Evolutionary conservation across 306 rosid species (phyloP).

Genomic region (Casuarina glauca): DNA sequence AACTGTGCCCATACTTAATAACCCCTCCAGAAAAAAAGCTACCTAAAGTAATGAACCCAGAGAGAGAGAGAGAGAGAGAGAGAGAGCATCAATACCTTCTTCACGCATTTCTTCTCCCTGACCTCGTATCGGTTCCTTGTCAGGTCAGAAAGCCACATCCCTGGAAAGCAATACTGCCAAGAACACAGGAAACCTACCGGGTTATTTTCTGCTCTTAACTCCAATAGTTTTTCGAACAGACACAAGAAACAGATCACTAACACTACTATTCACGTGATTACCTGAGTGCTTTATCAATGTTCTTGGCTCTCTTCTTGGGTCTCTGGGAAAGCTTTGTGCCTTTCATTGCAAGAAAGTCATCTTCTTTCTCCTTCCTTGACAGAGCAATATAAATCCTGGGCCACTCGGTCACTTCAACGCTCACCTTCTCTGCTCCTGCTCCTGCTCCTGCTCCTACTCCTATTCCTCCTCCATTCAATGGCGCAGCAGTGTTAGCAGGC

Average conservation of each 20-base stretch:
- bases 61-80: neutral
- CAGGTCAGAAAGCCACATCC: constrained; percentile 75
- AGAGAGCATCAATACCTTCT: constrained; percentile 52
- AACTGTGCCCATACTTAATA: neutral
- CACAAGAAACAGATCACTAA: neutral
- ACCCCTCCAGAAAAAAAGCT: neutral
- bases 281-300: constrained; percentile 65
- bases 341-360: constrained; percentile 79
- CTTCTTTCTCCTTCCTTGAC: constrained; percentile 82
- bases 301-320: constrained; percentile 83
- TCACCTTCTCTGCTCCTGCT: constrained; percentile 36
- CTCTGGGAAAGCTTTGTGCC: constrained; percentile 78
- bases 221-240: neutral
- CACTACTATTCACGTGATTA: neutral
- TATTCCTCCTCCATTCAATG: constrained; percentile 4
- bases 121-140: constrained; percentile 77
- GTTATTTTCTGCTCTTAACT: neutral
- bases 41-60: neutral
- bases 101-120: constrained; percentile 72
- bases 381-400: constrained; percentile 63
- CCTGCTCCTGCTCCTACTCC: constrained; percentile 16
- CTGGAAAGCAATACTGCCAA: constrained; percentile 74
- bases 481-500: neutral
- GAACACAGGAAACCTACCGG: neutral
- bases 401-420: constrained; percentile 49